Percentiles rank a stretch among this genome's conserved stretches.
These are phyloP conservation scores for Pinus tabuliformis DNA, from an alignment of 75 land plant genomes.

Conservation along the genomic window DNA sequence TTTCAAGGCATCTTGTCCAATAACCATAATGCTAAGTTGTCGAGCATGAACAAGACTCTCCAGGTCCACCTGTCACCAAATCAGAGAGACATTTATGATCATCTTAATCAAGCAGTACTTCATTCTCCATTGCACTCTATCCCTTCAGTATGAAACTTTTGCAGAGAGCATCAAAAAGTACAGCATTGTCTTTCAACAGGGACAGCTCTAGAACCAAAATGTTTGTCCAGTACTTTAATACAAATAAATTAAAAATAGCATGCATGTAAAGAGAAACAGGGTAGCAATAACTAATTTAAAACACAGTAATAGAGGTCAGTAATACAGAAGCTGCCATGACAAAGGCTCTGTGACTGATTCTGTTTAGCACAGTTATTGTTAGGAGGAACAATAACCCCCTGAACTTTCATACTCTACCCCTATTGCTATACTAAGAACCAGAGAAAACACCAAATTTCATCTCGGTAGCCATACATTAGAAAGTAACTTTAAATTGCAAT, in stretches of 20 bases:
- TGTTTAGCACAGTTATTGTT: neutral
- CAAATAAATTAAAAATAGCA: neutral
- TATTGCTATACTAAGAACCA: neutral
- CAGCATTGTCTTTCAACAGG: neutral
- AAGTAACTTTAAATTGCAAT: neutral
- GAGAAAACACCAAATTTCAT: neutral
- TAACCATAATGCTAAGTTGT: conserved; percentile 12
- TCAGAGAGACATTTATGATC: neutral
- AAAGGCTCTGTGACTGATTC: neutral
- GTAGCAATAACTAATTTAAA: neutral
- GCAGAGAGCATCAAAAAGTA: neutral
- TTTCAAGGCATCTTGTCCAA: conserved; percentile 27
- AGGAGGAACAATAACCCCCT: neutral
- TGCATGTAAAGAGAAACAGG: neutral
- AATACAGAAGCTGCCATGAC: neutral
- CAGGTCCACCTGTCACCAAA: conserved; percentile 18
- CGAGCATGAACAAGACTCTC: conserved; percentile 16
- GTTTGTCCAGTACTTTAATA: neutral
- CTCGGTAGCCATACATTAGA: neutral
- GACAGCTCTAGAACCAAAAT: neutral
- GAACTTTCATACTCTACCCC: neutral
- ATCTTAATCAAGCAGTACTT: neutral
- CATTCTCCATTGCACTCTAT: neutral
- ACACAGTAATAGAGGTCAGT: neutral
- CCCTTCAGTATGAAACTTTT: no score